Conservation (phyloP, 768 basidiomycete species). For the Suillus decipiens region DNA sequence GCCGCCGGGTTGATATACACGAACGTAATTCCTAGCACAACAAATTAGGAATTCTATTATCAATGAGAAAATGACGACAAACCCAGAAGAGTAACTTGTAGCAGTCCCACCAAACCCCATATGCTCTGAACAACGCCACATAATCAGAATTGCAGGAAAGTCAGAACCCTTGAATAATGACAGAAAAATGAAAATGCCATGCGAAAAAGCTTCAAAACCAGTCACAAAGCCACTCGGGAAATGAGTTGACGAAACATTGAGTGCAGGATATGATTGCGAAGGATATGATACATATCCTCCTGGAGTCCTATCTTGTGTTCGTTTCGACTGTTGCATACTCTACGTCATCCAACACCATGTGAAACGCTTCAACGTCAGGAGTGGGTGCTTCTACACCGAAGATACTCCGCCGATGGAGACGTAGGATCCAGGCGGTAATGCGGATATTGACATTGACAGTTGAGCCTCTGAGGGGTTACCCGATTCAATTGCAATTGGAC, state of each 20-base stretch:
- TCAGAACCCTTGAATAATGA: background rate
- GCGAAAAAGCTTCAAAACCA: background rate
- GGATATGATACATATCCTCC: background rate
- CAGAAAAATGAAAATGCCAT: background rate
- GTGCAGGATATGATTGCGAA: background rate
- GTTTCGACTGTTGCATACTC: background rate
- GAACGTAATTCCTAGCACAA: conserved; percentile 57
- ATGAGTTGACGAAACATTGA: background rate
- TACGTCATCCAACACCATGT: background rate
- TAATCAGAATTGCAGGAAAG: background rate
- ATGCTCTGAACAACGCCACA: conserved; percentile 27
- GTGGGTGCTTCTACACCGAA: background rate
- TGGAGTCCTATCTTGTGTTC: background rate
- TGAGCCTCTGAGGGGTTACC: background rate
- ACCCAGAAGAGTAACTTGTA: conserved; percentile 38
- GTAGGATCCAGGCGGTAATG: background rate
- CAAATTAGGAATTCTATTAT: background rate
- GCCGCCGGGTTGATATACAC: conserved; percentile 67
- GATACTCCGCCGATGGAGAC: background rate
- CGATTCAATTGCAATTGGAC: background rate
- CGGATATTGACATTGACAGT: background rate
- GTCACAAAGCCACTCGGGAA: background rate
- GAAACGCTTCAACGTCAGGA: background rate
- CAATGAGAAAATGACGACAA: background rate
- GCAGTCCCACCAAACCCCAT: conserved; percentile 46